These are phyloP conservation scores for Phytopythium aichiense DNA, from an alignment of 352 stramenopile genomes.

Conservation along the genomic window DNA sequence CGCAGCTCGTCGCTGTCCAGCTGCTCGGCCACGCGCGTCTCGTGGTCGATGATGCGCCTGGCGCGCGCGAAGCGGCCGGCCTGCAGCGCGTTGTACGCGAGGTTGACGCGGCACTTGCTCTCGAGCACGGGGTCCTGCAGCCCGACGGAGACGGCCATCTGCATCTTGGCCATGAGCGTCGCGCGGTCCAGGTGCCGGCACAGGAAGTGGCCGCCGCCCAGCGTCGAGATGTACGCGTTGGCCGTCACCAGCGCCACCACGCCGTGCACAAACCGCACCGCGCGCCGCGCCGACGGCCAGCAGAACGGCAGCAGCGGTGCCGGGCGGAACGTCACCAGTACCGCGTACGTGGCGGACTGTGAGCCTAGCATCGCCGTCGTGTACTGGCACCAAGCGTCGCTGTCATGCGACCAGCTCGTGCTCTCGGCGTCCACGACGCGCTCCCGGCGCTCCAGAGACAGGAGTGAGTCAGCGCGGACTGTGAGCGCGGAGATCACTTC, in stretches of 20 bases:
- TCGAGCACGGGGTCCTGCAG: constrained; percentile 70
- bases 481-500: constrained; percentile 11
- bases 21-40: constrained; percentile 35
- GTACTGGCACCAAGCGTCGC: constrained; percentile 1
- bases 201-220: constrained; percentile 77
- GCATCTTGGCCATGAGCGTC: constrained; percentile 67
- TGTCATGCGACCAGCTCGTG: constrained; percentile 10
- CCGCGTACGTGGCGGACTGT: constrained; percentile 10
- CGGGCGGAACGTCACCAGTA: constrained; percentile 47
- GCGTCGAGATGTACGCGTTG: constrained; percentile 83
- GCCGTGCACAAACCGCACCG: constrained; percentile 60
- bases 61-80: constrained; percentile 58
- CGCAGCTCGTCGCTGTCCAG: constrained; percentile 53
- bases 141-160: constrained; percentile 74
- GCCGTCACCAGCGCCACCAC: constrained; percentile 73
- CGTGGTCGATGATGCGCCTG: constrained; percentile 39
- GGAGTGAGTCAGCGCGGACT: not conserved
- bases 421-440: not conserved
- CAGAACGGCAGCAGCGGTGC: constrained; percentile 44
- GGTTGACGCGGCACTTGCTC: constrained; percentile 80
- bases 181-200: constrained; percentile 69
- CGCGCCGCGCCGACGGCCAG: constrained; percentile 57
- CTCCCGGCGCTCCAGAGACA: not conserved
- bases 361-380: too few species aligned
- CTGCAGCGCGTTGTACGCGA: constrained; percentile 79